phyloP scores from a whole-genome alignment of 257 asterid species.

The Rubia yunnanensis region DNA sequence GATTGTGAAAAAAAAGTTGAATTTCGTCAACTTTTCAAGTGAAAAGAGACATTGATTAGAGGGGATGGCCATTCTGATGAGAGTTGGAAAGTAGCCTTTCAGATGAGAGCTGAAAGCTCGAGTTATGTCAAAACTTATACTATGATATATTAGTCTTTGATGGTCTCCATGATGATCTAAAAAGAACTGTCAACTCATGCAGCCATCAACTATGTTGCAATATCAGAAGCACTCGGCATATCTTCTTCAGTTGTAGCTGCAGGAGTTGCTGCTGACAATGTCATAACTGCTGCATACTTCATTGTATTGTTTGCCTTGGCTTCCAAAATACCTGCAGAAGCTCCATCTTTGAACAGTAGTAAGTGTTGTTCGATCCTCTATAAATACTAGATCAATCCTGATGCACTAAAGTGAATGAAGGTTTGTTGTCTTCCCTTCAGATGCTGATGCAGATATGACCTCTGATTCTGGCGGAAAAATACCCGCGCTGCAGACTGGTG shows the following conservation, averaged over 20 bases:
- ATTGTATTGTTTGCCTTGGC: constrained; percentile 58
- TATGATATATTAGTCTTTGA: neutral
- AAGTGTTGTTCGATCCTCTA: neutral
- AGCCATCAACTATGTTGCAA: constrained; percentile 83
- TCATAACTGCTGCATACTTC: constrained; percentile 63
- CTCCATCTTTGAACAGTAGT: constrained; percentile 32
- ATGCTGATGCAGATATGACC: constrained; percentile 27
- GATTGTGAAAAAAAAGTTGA: too few species aligned
- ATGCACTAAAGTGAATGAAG: too few species aligned
- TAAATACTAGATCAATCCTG: neutral
- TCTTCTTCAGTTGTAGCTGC: constrained; percentile 80
- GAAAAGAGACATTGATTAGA: neutral
- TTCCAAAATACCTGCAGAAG: constrained; percentile 68
- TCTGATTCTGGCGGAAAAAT: constrained; percentile 33
- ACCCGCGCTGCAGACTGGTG: constrained; percentile 48
- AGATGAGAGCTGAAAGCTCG: too few species aligned
- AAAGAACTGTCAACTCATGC: constrained; percentile 22
- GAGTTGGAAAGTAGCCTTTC: too few species aligned
- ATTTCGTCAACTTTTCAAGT: too few species aligned
- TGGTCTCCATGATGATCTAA: too few species aligned
- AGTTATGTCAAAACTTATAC: too few species aligned
- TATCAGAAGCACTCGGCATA: constrained; percentile 60
- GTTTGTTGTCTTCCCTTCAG: constrained; percentile 29
- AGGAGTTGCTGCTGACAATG: constrained; percentile 91
- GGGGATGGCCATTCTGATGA: neutral